Conservation (phyloP, 768 basidiomycete species). For the Serpula lacrymans region DNA sequence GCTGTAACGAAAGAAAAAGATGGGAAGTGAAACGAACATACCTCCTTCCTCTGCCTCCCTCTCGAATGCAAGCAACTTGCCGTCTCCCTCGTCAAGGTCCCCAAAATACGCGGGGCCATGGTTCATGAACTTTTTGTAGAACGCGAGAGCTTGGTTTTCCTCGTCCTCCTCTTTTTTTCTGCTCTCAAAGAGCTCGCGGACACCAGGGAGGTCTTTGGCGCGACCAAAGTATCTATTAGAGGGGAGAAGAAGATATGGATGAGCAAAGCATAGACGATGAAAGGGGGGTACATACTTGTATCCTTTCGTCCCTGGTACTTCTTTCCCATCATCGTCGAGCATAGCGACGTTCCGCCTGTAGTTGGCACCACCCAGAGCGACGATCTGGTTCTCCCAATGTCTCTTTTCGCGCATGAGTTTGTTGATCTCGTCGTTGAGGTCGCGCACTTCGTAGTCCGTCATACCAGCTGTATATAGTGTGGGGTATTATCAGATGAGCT, state of each 20-base stretch:
- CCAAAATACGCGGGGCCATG: constrained; percentile 90
- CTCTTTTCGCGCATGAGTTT: constrained; percentile 90
- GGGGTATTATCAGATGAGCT: not conserved
- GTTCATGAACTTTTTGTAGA: constrained; percentile 85
- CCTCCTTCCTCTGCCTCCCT: constrained; percentile 69
- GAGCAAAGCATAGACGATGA: not conserved
- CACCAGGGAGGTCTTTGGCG: constrained; percentile 93
- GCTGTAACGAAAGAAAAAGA: not conserved
- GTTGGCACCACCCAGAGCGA: constrained; percentile 94
- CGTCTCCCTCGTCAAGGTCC: constrained; percentile 81
- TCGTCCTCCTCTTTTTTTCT: constrained; percentile 86
- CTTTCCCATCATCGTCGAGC: constrained; percentile 92
- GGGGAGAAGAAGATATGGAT: not conserved
- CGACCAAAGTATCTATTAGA: constrained; percentile 86
- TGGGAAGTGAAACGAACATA: constrained; percentile 28
- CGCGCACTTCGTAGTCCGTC: constrained; percentile 93
- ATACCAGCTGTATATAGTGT: constrained; percentile 61
- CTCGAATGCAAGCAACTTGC: constrained; percentile 69
- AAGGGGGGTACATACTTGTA: constrained; percentile 72
- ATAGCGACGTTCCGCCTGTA: constrained; percentile 92
- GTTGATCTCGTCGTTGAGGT: constrained; percentile 98
- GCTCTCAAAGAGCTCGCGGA: constrained; percentile 90
- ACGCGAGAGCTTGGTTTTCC: constrained; percentile 70
- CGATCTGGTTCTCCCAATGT: constrained; percentile 98
- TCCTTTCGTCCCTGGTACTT: constrained; percentile 94